These are phyloP conservation scores for Cladosporium colombiae DNA, from an alignment of 2,329 filamentous ascomycete species.

Conservation along the genomic window DNA sequence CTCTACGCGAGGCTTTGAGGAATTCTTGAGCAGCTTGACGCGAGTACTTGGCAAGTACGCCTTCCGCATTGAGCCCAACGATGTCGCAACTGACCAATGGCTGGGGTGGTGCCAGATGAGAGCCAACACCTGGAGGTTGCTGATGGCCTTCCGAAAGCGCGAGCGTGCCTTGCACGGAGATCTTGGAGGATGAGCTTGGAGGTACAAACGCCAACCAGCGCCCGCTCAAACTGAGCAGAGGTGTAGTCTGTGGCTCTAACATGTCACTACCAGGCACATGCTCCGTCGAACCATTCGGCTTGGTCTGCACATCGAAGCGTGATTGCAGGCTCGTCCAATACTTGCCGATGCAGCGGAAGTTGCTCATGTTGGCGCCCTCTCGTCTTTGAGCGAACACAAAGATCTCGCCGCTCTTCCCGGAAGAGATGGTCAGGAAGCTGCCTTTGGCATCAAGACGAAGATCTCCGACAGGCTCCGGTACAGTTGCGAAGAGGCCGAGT, in stretches of 20 bases:
- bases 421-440: conserved; percentile 72
- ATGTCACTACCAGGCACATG: conserved; percentile 22
- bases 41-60: conserved; percentile 44
- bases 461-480: conserved; percentile 68
- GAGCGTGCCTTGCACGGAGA: conserved; percentile 67
- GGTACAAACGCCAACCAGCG: conserved; percentile 79
- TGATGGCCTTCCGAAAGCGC: conserved; percentile 53
- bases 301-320: conserved; percentile 20
- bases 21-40: conserved; percentile 76
- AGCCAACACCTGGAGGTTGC: conserved; percentile 57
- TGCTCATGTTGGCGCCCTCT: conserved; percentile 24
- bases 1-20: conserved; percentile 61
- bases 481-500: conserved; percentile 28
- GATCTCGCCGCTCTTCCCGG: conserved; percentile 81
- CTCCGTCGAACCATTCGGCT: conserved; percentile 36
- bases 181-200: conserved; percentile 68
- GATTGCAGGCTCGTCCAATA: conserved; percentile 76
- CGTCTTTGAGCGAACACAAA: conserved; percentile 62
- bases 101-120: conserved; percentile 68
- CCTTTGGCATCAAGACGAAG: conserved; percentile 73
- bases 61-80: conserved; percentile 69
- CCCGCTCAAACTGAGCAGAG: conserved; percentile 68
- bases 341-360: conserved; percentile 76
- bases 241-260: conserved; percentile 42
- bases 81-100: conserved; percentile 67